Evolutionary conservation across 805 yeast species (phyloP).

Genomic region (Saturnispora hagleri): DNA sequence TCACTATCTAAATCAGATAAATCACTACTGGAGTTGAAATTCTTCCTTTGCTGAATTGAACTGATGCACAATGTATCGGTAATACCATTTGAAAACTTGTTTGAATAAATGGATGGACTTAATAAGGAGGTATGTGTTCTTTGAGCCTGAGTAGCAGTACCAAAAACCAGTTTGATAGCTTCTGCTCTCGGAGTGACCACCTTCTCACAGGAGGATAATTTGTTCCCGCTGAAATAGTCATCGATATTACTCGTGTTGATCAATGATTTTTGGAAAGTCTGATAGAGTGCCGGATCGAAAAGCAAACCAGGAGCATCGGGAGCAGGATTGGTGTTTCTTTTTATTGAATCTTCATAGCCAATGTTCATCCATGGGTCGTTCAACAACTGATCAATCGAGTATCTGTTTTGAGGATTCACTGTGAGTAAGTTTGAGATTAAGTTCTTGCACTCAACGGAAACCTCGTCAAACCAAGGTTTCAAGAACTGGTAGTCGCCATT

Average conservation of each 20-base stretch:
- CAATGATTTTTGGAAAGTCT: conserved; percentile 21
- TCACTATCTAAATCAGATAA: conserved; percentile 16
- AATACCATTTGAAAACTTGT: conserved; percentile 1
- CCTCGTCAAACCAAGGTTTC: conserved; percentile 87
- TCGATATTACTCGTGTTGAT: conserved; percentile 18
- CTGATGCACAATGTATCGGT: conserved; percentile 13
- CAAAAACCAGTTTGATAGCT: conserved; percentile 30
- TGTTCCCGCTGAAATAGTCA: conserved; percentile 16
- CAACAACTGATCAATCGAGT: conserved; percentile 57
- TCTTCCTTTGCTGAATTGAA: conserved; percentile 5
- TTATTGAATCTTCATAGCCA: conserved; percentile 21
- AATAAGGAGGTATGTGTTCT: conserved; percentile 9
- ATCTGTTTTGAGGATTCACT: conserved; percentile 60
- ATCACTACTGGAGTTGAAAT: conserved; percentile 6
- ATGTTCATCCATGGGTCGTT: conserved; percentile 59
- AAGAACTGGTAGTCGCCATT: conserved; percentile 67
- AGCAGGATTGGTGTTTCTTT: conserved; percentile 16
- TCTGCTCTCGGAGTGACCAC: conserved; percentile 30
- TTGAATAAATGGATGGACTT: not conserved
- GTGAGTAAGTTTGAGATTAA: conserved; percentile 58
- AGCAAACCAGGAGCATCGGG: conserved; percentile 24
- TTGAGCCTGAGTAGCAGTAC: conserved; percentile 28
- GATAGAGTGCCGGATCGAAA: conserved; percentile 21
- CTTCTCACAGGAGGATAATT: conserved; percentile 6
- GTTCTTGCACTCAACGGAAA: conserved; percentile 58